A percentile compares a stretch with the other conserved stretches of the same genome.
These are phyloP conservation scores for Boeremia lycopersici DNA, from an alignment of 2,329 filamentous ascomycete species.

Conservation along the genomic window DNA sequence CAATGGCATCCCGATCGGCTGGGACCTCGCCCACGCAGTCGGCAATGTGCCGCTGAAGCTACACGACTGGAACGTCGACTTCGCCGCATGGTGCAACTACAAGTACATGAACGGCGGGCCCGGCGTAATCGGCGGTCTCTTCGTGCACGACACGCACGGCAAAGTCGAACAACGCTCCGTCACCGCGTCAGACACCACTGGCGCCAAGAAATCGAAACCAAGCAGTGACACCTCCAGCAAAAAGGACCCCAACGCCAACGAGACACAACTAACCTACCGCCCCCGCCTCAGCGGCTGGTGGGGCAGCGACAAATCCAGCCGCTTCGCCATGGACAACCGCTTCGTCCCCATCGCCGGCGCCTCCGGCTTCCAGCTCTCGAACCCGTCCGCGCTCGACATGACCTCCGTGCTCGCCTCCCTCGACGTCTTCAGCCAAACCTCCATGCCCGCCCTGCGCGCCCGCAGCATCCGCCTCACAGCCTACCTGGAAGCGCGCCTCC, in stretches of 20 bases:
- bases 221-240: not conserved
- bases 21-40: conserved; percentile 86
- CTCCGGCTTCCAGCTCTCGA: conserved; percentile 82
- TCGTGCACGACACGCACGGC: conserved; percentile 78
- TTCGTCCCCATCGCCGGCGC: conserved; percentile 81
- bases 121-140: conserved; percentile 78
- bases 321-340: conserved; percentile 83
- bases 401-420: conserved; percentile 76
- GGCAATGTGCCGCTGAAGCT: conserved; percentile 81
- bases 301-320: conserved; percentile 75
- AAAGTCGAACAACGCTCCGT: conserved; percentile 50
- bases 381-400: conserved; percentile 79
- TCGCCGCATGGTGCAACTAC: conserved; percentile 92
- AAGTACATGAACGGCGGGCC: conserved; percentile 92
- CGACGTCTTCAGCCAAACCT: conserved; percentile 74
- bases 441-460: conserved; percentile 69
- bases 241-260: conserved; percentile 7
- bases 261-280: conserved; percentile 57
- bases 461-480: conserved; percentile 77
- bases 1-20: conserved; percentile 75
- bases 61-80: conserved; percentile 90
- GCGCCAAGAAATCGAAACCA: conserved; percentile 39
- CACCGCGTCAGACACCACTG: conserved; percentile 6
- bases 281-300: conserved; percentile 84
- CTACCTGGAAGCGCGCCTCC: conserved; percentile 67